These are phyloP conservation scores for Ceratobasidium papillatum DNA, from an alignment of 1,284 basidiomycete genomes.

Conservation along the genomic window DNA sequence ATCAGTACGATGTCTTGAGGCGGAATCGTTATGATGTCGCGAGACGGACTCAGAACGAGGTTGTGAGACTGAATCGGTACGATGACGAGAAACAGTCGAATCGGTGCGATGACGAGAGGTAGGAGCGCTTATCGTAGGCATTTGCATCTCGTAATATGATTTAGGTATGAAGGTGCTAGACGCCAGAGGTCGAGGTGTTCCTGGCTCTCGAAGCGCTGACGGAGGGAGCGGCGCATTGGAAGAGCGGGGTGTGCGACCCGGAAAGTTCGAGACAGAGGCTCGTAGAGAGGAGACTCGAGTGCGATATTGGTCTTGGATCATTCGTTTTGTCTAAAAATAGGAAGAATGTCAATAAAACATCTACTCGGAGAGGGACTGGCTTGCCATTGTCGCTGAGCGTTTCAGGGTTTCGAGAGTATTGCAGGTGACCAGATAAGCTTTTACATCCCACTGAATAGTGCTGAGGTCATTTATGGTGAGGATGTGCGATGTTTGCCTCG, in stretches of 20 bases:
- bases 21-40: background rate
- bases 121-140: background rate
- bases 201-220: background rate
- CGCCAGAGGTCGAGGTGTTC: background rate
- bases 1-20: too few species aligned
- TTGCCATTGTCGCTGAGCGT: background rate
- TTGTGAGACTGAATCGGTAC: too few species aligned
- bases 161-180: background rate
- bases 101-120: background rate
- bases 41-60: too few species aligned
- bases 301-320: background rate
- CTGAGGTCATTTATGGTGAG: slow-evolving; percentile 4
- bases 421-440: slow-evolving; percentile 7
- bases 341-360: background rate
- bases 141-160: background rate
- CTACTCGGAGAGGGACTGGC: background rate
- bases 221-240: background rate
- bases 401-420: slow-evolving; percentile 19
- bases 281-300: background rate
- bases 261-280: background rate
- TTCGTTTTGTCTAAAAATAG: background rate
- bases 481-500: background rate
- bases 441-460: slow-evolving; percentile 20
- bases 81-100: background rate
- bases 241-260: background rate